Base-by-base conservation (phyloP, 2,329 filamentous ascomycete species). In the Endocalyx cinctus region DNA sequence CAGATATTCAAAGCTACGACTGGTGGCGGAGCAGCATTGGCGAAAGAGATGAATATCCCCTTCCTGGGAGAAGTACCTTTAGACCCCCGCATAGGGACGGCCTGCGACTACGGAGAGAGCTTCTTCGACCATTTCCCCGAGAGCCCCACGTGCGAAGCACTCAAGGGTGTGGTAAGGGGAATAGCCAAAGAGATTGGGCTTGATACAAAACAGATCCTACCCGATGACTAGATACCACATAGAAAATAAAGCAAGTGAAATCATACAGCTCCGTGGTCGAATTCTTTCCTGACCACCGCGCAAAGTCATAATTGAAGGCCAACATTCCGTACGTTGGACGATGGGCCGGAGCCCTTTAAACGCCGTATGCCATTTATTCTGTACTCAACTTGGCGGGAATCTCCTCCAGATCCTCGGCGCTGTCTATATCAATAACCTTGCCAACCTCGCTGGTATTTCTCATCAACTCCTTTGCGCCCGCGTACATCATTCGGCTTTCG, bases 61-160 rank as follows among this genome's bases (percentile, higher is more conserved):
- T 98, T 94, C 57, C 62, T 98, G 17, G 92, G 92, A 1, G 76
- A 84, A 10, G 89, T 98, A 10, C 92, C 92, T 23, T 65, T 98
- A 33, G 92, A 98, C 54, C 90, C 92, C 4, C 72, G 90, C 42
- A 95, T 98, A 47, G 86, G 92, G 7, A 94, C 96, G 85, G 84
- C 89, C 3, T 96, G 90, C 54, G 92, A 98, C 60, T 96, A 86
- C 60, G 92, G 94, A 5, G 92, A 98, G 74, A 96, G 88, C 61
- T 98, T 94, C 62, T 85, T 97, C 54, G 89, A 97, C 54, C 82
- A 80, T 16, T 98, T 87, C 59, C 87, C 90, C 0, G 89, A 97
- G 49, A 95, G 87, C 47, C 90, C 92, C 20, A 89, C 92, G 2
- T 94, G 87, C 52, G 68, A 73, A 47, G 89, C 90, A 4, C 77